Evolutionary conservation across 2,329 filamentous ascomycete species (phyloP).

Genomic region (Delphinella strobiligena): DNA sequence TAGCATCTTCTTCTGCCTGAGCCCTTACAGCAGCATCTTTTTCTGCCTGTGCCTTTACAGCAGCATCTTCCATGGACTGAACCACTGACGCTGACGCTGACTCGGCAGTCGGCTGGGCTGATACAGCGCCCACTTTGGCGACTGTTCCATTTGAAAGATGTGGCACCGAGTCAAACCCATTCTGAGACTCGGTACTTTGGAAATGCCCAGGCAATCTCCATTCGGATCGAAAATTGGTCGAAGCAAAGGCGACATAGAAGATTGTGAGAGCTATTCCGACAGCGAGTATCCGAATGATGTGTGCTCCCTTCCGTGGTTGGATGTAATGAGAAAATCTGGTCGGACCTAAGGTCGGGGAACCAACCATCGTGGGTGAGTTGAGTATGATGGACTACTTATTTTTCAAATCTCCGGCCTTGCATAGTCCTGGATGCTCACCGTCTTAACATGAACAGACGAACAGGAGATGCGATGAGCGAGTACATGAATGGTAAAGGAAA

Average conservation of each 20-base stretch:
- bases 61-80: not conserved
- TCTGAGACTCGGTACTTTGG: too few relatives aligned
- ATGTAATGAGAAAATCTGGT: not conserved
- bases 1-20: not conserved
- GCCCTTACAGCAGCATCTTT: conserved; percentile 5
- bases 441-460: too few relatives aligned
- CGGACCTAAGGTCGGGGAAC: not conserved
- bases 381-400: too few relatives aligned
- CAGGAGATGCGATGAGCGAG: too few relatives aligned
- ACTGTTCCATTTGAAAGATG: too few relatives aligned
- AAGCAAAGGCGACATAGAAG: not conserved
- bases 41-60: not conserved
- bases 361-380: too few relatives aligned
- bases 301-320: not conserved
- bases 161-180: too few relatives aligned
- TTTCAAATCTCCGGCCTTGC: too few relatives aligned
- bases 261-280: not conserved
- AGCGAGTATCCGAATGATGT: not conserved
- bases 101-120: too few relatives aligned
- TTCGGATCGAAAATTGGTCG: not conserved
- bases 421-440: too few relatives aligned
- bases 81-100: not conserved
- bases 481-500: too few relatives aligned
- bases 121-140: too few relatives aligned
- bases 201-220: conserved; percentile 3